Conservation (phyloP, 768 basidiomycete species). For the Tricholoma matsutake region DNA sequence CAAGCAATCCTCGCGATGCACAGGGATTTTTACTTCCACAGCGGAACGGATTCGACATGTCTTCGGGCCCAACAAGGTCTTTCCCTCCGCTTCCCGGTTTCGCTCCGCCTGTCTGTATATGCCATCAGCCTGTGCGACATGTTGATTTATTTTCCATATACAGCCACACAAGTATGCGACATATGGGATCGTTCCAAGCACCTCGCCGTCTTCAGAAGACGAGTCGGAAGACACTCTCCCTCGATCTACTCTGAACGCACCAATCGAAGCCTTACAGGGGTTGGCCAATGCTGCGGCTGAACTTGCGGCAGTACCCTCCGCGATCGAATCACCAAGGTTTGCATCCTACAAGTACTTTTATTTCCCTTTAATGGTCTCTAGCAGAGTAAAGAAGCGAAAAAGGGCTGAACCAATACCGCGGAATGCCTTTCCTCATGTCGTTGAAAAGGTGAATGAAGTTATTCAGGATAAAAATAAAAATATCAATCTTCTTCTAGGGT, state of each 20-base stretch:
- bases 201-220: conserved; percentile 83
- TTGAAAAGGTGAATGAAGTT: conserved; percentile 63
- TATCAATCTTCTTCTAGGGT: conserved; percentile 45
- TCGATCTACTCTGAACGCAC: conserved; percentile 80
- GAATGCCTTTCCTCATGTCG: conserved; percentile 85
- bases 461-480: conserved; percentile 3
- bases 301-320: conserved; percentile 77
- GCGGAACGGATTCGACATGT: conserved; percentile 40
- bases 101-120: conserved; percentile 71
- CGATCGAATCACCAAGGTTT: conserved; percentile 60
- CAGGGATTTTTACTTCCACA: conserved; percentile 32
- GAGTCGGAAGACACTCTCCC: conserved; percentile 90
- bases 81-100: conserved; percentile 92
- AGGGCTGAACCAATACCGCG: conserved; percentile 78
- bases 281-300: conserved; percentile 95
- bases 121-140: not conserved
- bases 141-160: conserved; percentile 10
- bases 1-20: conserved; percentile 28
- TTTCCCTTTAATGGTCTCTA: conserved; percentile 6
- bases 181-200: conserved; percentile 85
- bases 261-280: conserved; percentile 92
- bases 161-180: conserved; percentile 89
- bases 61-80: conserved; percentile 30
- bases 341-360: conserved; percentile 11
- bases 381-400: conserved; percentile 80